Evolutionary conservation across 2,329 filamentous ascomycete species (phyloP), one percentile per base, ranked within the genome.

Genomic region (Amesomyces nigricolor): DNA sequence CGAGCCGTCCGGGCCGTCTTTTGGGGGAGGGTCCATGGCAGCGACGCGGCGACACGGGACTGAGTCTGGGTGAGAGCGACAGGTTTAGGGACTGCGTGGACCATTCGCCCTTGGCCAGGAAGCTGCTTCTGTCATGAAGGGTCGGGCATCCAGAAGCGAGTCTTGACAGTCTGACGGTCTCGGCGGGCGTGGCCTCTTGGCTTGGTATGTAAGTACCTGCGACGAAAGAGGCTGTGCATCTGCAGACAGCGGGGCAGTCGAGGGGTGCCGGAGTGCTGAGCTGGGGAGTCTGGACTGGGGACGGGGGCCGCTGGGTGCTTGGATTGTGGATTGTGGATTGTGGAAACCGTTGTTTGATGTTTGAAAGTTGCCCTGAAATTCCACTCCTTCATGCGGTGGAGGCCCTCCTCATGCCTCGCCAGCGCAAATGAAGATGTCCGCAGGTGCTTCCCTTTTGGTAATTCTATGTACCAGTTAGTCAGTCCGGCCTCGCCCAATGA

Each of bases 1-100:
- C 57, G 87, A 86, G 73, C 80, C 86, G 77, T 91, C 88, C 56
- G 83, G 83, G 71, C 82, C 86, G 64, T 88, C 76, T 61, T 75
- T 72, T 52, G 65, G 65, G 58, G 71, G 63, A 60, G 74, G 70
- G 60, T 75, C 73, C 76, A 79, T 78, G 64, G 57, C 64, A 58
- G 55, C 55, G 22, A 26, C 53, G 57, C 44, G 62, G 61, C 61
- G 55, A 58, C 54, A 57, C 53, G 65, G 38, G 26, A 61, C 53
- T 53, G 22, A 26, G 9, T 35, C 53, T 53, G 22, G 5, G 9
- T 35, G 9, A 35, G 7, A 51, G 54, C 60, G 51, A 45, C 42
- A 38, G 38, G 10, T 53, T 56, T 46, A 45, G 46, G 47, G 55
- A 54, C 55, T 58, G 53, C 53, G 53, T 16, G 19, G 57, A 52